Percentiles rank a stretch among this genome's conserved stretches.
Evolutionary conservation across 2,329 filamentous ascomycete genomes (phyloP).

Genomic region (Neofusicoccum laricinum): DNA sequence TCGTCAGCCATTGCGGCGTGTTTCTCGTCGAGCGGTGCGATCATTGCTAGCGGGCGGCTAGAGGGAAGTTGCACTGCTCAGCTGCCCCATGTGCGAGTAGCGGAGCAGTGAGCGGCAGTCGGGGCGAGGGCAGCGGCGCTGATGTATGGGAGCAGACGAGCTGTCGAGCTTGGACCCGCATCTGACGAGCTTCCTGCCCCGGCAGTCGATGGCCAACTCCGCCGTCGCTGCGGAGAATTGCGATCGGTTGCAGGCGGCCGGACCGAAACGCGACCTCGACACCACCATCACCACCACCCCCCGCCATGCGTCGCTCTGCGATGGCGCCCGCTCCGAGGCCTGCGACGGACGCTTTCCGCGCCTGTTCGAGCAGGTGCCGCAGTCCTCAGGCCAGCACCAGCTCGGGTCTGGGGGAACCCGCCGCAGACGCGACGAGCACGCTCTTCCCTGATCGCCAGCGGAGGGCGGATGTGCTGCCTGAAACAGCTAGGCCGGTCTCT

Average conservation of each 20-base stretch:
- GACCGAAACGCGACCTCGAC: neutral
- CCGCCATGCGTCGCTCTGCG: too few relatives aligned
- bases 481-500: neutral
- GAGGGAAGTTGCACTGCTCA: neutral
- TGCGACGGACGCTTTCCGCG: too few relatives aligned
- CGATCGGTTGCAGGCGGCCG: slow-evolving; percentile 8
- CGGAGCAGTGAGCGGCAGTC: slow-evolving; percentile 8
- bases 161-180: slow-evolving; percentile 13
- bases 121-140: neutral
- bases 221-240: slow-evolving; percentile 1
- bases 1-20: slow-evolving; percentile 49
- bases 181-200: slow-evolving; percentile 7
- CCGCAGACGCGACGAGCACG: neutral
- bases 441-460: neutral
- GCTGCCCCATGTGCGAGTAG: slow-evolving; percentile 10
- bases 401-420: neutral
- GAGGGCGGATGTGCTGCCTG: neutral
- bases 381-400: too few relatives aligned
- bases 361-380: neutral
- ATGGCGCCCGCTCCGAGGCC: too few relatives aligned
- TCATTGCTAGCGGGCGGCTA: slow-evolving; percentile 1
- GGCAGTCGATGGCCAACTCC: neutral
- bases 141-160: neutral
- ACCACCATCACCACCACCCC: too few relatives aligned
- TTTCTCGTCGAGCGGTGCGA: slow-evolving; percentile 15